A percentile compares a stretch with the other conserved stretches of the same genome.
These are phyloP conservation scores for Cladophialophora exuberans DNA, from an alignment of 2,329 filamentous ascomycete genomes.

Conservation along the genomic window DNA sequence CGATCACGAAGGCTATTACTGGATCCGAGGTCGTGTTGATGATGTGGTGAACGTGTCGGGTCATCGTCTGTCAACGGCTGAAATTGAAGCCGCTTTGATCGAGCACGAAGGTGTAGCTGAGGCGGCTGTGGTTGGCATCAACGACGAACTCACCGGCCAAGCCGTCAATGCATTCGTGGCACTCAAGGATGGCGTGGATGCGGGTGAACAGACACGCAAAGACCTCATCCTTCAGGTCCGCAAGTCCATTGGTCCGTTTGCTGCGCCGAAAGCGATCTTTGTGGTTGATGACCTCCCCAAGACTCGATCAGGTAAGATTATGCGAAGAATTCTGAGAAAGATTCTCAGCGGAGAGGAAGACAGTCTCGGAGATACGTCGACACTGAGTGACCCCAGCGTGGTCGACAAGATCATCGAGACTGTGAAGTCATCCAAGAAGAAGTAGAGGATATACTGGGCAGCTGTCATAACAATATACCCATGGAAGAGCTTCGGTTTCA, in stretches of 20 bases:
- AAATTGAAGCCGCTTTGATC: slow-evolving; percentile 95
- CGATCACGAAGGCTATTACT: slow-evolving; percentile 98
- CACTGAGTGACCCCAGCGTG: slow-evolving; percentile 83
- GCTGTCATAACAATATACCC: neutral
- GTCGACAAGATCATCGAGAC: slow-evolving; percentile 86
- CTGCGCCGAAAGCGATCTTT: slow-evolving; percentile 90
- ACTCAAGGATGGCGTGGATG: slow-evolving; percentile 81
- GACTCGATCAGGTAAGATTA: slow-evolving; percentile 98
- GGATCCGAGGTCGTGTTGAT: slow-evolving; percentile 97
- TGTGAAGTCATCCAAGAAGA: slow-evolving; percentile 63
- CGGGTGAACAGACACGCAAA: slow-evolving; percentile 81
- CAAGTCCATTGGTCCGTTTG: slow-evolving; percentile 96
- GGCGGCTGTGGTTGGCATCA: slow-evolving; percentile 90
- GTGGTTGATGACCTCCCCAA: slow-evolving; percentile 94
- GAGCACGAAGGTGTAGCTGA: slow-evolving; percentile 90
- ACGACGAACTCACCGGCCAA: slow-evolving; percentile 93
- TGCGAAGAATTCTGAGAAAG: slow-evolving; percentile 96
- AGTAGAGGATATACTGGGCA: slow-evolving; percentile 33
- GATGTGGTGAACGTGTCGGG: slow-evolving; percentile 98
- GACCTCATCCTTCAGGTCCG: slow-evolving; percentile 93
- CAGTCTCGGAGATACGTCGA: slow-evolving; percentile 89
- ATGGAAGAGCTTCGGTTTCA: neutral
- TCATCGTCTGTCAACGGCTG: slow-evolving; percentile 92
- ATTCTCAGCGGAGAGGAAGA: slow-evolving; percentile 97
- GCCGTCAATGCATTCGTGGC: slow-evolving; percentile 96